Evolutionary conservation across 805 yeast genomes (phyloP), one percentile per base, ranked within the genome.

Genomic region (Wickerhamiella alocasiicola): DNA sequence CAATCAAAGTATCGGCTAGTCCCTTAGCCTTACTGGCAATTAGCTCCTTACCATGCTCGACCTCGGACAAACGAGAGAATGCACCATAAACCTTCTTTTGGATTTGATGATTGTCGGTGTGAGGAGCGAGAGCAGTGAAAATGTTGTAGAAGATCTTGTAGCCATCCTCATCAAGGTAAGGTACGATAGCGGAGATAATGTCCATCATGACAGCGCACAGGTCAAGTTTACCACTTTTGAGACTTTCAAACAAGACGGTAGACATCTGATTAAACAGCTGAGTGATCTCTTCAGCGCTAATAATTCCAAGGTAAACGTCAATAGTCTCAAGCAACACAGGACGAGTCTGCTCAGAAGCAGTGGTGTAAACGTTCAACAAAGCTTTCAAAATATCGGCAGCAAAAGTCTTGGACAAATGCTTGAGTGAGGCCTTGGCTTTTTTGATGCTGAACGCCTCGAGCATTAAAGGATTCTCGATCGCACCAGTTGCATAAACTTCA

Each of bases 151-250:
- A 45, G 5, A 43, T 40, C 26, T 40, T 37, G 27, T 41, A 33
- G 2, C 41, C 35, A 6, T 38, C 44, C 23, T 60, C 61, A 6
- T 95, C 94, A 25, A 91, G 75, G 53, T 80, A 82, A 52, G 81
- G 81, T 20, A 88, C 72, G 82, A 93, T 80, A 21, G 81, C 75
- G 37, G 85, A 93, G 40, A 85, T 70, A 43, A 91, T 68, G 57
- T 91, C 98, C 79, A 88, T 71, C 82, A 93, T 77, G 13, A 95
- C 84, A 30, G 81, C 75, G 48, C 84, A 73, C 48, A 78, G 62
- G 9, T 47, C 53, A 11, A 44, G 28, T 38, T 63, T 53, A 28
- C 53, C 49, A 17, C 61, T 59, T 12, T 53, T 61, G 61, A 87
- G 66, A 2, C 88, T 80, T 41, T 73, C 69, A 52, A 79, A 83